Evolutionary conservation across 2,329 filamentous ascomycete species (phyloP), one percentile per base, ranked within the genome.

Genomic region (Phialocephala sp.): DNA sequence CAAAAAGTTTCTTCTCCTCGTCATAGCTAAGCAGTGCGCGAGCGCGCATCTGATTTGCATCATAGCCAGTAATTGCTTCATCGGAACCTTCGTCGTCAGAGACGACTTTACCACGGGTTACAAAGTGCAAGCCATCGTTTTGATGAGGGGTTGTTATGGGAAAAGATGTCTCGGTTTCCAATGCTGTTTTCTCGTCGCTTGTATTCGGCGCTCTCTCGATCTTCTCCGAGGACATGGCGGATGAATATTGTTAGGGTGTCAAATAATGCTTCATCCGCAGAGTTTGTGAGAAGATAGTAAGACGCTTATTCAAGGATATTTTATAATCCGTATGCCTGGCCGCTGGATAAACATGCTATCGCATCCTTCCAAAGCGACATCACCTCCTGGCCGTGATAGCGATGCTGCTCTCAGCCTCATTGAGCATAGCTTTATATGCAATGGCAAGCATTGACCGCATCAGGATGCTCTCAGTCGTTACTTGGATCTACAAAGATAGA

Each of bases 41-140:
- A 2, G 69, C 76, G 36, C 70, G 65, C 76, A 77, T 78, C n/a
- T 69, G 67, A 6, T 73, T 71, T 0, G 74, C 70, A 58, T 77
- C 72, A 54, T 76, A 77, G 11, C 76, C 76, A 24, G 47, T 60
- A 36, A 68, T 64, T 11, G 47, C 24, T 9, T 62, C 63, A 8
- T 39, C 36, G 12, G 63, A 68, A 11, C 15, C 27, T 4, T 60
- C 50, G 22, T 57, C 50, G 22, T 68, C 65, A 43, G 54, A 39
- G 32, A 67, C 55, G 2, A 54, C 56, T 62, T 64, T 45, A 22
- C 62, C 52, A 35, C 65, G 59, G 20, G 55, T 37, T 1, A 57
- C 65, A 35, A 54, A 67, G 22, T 67, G 65, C 12, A 55, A 18
- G 9, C 43, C 43, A n/a, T 47, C n/a, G 14, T 47, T 32, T 52